phyloP scores from a whole-genome alignment of 2,329 filamentous ascomycete species.

The Penicillium capsulatum region DNA sequence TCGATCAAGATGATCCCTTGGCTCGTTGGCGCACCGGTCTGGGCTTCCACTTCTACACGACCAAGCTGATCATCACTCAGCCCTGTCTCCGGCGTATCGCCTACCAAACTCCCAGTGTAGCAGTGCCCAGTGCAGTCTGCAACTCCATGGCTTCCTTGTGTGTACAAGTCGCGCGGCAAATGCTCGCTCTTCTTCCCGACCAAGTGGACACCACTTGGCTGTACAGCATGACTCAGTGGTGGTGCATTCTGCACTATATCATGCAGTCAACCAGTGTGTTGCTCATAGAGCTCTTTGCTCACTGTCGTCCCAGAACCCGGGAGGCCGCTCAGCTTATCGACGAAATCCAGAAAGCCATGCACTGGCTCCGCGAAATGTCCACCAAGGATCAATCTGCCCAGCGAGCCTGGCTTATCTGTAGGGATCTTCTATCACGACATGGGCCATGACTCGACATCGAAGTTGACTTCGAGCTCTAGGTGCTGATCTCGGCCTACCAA shows the following conservation, averaged over 20 bases:
- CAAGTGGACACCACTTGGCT: slow-evolving; percentile 31
- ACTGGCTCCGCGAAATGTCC: slow-evolving; percentile 38
- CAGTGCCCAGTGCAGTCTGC: slow-evolving; percentile 27
- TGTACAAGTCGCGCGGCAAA: slow-evolving; percentile 33
- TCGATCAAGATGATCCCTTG: slow-evolving; percentile 25
- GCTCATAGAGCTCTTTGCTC: slow-evolving; percentile 36
- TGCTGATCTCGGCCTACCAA: not conserved
- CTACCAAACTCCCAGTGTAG: slow-evolving; percentile 25
- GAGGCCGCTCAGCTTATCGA: slow-evolving; percentile 26
- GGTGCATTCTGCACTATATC: slow-evolving; percentile 40
- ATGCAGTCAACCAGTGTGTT: slow-evolving; percentile 41
- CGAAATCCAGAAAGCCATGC: slow-evolving; percentile 32
- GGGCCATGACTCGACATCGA: slow-evolving; percentile 13
- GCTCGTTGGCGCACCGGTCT: slow-evolving; percentile 35
- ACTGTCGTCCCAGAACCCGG: slow-evolving; percentile 28
- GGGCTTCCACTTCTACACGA: slow-evolving; percentile 42
- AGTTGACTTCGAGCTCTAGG: slow-evolving; percentile 8
- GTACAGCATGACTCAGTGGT: slow-evolving; percentile 37
- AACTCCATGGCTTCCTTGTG: slow-evolving; percentile 35
- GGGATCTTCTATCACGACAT: slow-evolving; percentile 23
- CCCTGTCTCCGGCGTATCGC: slow-evolving; percentile 41
- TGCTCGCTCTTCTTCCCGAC: slow-evolving; percentile 36
- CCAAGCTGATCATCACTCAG: slow-evolving; percentile 42
- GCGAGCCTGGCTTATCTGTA: slow-evolving; percentile 34
- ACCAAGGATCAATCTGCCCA: slow-evolving; percentile 31